Evolutionary conservation across 1,284 basidiomycete species (phyloP), one percentile per base, ranked within the genome.

Genomic region (Cryptococcus amylolentus): DNA sequence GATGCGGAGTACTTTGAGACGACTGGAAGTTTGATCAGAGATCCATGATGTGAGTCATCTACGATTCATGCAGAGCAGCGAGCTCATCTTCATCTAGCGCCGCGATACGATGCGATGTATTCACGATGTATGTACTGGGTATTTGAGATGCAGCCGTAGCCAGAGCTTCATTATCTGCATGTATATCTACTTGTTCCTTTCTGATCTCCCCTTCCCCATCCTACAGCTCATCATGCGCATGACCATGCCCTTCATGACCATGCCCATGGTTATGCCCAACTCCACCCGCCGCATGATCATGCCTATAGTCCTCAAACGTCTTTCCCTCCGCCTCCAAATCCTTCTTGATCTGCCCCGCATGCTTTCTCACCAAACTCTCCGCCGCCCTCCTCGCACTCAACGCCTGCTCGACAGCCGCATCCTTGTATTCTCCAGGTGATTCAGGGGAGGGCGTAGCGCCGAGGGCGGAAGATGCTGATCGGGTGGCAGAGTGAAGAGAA

Each of bases 381-480:
- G 55, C 55, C 26, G 60, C 49, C 42, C 60, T 52, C n/a, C 56
- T 50, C 31, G 58, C 52, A 18, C 50, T 50, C 23, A 55, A 27
- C 12, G 52, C 53, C n/a, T 27, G 42, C 38, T 53, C 53, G 14
- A 38, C 51, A 5, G 41, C 52, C 13, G 50, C 56, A 18, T 57
- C 58, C 3, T 57, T 23, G 39, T 62, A 61, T 40, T 61, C 59
- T 31, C 49, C 54, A 13, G 55, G 52, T 16, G 55, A 55, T 37
- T 68, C 65, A 3, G 62, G 66, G 0, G 56, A 45, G 28, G 64
- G 62, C 13, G 59, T 63, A 16, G 56, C 58, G 13, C 61, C 63
- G 12, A 53, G 51, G 7, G 57, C 57, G 18, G 41, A 51, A 18
- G 49, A 52, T 5, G 55, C 58, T 23, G 56, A 31, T 43, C 65